A percentile compares a stretch with the other conserved stretches of the same genome.
Conservation (phyloP, 495 filamentous ascomycete species). For the Penicillium chermesinum region DNA sequence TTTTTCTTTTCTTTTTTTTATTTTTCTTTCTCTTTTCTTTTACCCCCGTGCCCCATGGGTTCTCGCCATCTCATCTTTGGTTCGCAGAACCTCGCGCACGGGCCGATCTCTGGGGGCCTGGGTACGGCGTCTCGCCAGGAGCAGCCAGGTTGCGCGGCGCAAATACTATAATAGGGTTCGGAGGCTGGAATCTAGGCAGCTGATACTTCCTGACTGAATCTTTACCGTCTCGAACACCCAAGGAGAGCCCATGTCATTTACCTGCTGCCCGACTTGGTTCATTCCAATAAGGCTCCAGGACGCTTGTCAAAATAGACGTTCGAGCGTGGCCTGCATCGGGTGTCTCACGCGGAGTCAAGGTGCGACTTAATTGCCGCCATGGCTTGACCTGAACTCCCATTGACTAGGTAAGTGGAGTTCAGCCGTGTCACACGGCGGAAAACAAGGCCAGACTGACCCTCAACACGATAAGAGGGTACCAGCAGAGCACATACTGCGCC, state of each 20-base stretch:
- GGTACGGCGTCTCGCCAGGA: slow-evolving; percentile 41
- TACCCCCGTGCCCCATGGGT: no score
- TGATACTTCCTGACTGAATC: slow-evolving; percentile 19
- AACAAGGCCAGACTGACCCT: background rate
- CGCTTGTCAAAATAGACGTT: slow-evolving; percentile 8
- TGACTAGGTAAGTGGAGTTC: slow-evolving; percentile 18
- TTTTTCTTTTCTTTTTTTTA: no score
- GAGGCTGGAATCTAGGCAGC: slow-evolving; percentile 22
- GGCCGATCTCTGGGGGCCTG: slow-evolving; percentile 15
- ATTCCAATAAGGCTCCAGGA: background rate
- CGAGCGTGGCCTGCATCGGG: slow-evolving; percentile 23
- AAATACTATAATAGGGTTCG: slow-evolving; percentile 19
- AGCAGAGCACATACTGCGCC: slow-evolving; percentile 1
- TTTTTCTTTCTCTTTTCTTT: no score
- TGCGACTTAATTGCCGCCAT: background rate
- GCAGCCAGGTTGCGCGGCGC: slow-evolving; percentile 20
- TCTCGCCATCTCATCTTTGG: background rate
- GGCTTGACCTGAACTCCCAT: slow-evolving; percentile 17
- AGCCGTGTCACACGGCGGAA: slow-evolving; percentile 11
- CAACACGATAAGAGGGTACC: background rate
- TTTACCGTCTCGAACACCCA: background rate
- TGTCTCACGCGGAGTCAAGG: slow-evolving; percentile 31
- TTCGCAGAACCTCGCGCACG: slow-evolving; percentile 16
- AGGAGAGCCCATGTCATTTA: background rate
- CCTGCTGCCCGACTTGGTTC: background rate